phyloP scores from a whole-genome alignment of 257 asterid genomes.

The Fraxinus americana region DNA sequence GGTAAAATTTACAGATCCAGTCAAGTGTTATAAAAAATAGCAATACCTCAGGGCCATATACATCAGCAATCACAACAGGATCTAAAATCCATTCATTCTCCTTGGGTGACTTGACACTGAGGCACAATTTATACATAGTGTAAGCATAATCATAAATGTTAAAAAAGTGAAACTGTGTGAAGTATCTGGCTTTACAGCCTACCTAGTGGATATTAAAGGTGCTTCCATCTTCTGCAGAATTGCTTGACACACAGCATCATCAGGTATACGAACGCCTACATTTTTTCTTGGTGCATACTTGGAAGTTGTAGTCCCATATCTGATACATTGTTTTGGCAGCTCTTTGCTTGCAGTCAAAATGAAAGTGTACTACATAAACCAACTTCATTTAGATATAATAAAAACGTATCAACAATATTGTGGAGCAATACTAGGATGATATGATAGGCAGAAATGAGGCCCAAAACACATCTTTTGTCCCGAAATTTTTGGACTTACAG shows the following conservation, averaged over 20 bases:
- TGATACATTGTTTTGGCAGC: constrained; percentile 77
- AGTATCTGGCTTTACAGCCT: constrained; percentile 18
- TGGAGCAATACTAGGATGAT: background rate
- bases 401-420: background rate
- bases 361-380: constrained; percentile 81
- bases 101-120: constrained; percentile 76
- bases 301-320: constrained; percentile 72
- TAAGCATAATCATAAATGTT: constrained; percentile 25
- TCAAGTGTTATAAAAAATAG: constrained; percentile 7
- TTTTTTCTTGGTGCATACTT: constrained; percentile 70
- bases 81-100: constrained; percentile 89
- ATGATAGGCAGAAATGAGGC: background rate
- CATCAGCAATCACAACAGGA: constrained; percentile 86
- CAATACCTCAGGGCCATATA: constrained; percentile 87
- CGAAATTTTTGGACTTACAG: constrained; percentile 51
- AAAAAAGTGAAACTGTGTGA: background rate
- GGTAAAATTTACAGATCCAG: constrained; percentile 1
- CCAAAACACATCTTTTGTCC: background rate
- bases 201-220: constrained; percentile 93
- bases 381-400: background rate
- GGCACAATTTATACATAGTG: constrained; percentile 22
- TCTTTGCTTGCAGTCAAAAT: constrained; percentile 84
- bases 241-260: constrained; percentile 82
- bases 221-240: constrained; percentile 74
- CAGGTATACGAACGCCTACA: constrained; percentile 91